Evolutionary conservation across 2,329 filamentous ascomycete genomes (phyloP).

Genomic region (Botrytis paeoniae): DNA sequence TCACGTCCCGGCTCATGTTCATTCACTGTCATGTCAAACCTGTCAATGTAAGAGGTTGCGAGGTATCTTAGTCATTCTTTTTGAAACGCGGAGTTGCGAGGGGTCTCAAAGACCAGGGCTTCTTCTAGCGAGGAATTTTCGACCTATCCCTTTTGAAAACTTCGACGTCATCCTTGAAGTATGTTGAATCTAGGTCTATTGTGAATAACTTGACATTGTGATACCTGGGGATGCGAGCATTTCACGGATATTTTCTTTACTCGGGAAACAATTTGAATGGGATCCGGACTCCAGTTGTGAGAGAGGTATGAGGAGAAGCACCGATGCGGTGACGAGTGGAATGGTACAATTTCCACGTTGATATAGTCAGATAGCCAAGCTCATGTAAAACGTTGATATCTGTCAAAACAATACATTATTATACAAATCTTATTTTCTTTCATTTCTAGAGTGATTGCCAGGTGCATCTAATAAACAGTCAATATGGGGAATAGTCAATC

Average conservation of each 20-base stretch:
- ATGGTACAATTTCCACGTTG: too few relatives aligned
- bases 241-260: background rate
- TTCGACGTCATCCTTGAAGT: background rate
- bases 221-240: background rate
- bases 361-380: background rate
- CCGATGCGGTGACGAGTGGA: background rate
- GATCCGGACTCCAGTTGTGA: background rate
- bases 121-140: background rate
- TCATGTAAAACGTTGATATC: background rate
- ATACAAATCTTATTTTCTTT: background rate
- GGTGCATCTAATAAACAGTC: background rate
- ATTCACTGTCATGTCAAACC: background rate
- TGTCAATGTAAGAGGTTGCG: slow-evolving; percentile 5
- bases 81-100: background rate
- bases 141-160: background rate
- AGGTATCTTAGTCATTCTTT: background rate
- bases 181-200: background rate
- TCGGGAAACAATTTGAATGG: background rate
- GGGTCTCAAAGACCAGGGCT: background rate
- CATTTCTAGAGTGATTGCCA: background rate
- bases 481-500: background rate
- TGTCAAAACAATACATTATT: background rate
- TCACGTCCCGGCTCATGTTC: background rate
- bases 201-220: background rate
- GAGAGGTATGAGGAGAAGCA: background rate